phyloP scores from a whole-genome alignment of 306 rosid species.

The Malus asiatica region DNA sequence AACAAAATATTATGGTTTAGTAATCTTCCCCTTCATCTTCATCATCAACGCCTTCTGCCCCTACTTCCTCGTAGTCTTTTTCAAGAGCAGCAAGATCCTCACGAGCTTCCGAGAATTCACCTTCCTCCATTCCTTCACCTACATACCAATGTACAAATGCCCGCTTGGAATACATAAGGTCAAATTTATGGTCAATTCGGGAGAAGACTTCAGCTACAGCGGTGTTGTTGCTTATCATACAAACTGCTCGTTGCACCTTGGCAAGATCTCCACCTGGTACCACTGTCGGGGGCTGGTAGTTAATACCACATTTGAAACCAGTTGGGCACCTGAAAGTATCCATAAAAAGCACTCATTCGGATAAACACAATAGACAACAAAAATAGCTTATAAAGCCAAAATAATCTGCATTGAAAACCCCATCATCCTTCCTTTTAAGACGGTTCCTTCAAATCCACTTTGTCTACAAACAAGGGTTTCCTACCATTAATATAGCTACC shows the following conservation, averaged over 20 bases:
- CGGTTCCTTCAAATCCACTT: neutral
- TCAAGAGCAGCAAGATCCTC: slow-evolving; percentile 82
- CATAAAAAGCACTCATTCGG: neutral
- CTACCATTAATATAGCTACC: neutral
- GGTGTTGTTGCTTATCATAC: slow-evolving; percentile 77
- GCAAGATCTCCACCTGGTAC: slow-evolving; percentile 88
- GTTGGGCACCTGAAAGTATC: slow-evolving; percentile 59
- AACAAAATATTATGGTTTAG: slow-evolving; percentile 13
- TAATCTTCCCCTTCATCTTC: slow-evolving; percentile 39
- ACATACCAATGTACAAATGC: slow-evolving; percentile 83
- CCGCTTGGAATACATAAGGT: slow-evolving; percentile 63
- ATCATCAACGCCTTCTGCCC: slow-evolving; percentile 47
- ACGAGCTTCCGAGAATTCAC: slow-evolving; percentile 74
- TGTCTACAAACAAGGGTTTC: neutral
- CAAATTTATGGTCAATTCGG: slow-evolving; percentile 64
- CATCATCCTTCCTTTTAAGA: neutral
- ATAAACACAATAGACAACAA: neutral
- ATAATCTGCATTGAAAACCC: neutral
- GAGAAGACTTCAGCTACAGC: slow-evolving; percentile 62
- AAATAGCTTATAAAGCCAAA: neutral
- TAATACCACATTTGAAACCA: slow-evolving; percentile 82
- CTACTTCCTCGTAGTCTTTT: slow-evolving; percentile 72
- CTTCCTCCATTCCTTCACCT: slow-evolving; percentile 90
- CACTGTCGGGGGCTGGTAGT: slow-evolving; percentile 62
- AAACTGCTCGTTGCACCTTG: slow-evolving; percentile 55